These are phyloP conservation scores for Hypoxylon lienhwacheense DNA, from an alignment of 495 filamentous ascomycete genomes.

Conservation along the genomic window DNA sequence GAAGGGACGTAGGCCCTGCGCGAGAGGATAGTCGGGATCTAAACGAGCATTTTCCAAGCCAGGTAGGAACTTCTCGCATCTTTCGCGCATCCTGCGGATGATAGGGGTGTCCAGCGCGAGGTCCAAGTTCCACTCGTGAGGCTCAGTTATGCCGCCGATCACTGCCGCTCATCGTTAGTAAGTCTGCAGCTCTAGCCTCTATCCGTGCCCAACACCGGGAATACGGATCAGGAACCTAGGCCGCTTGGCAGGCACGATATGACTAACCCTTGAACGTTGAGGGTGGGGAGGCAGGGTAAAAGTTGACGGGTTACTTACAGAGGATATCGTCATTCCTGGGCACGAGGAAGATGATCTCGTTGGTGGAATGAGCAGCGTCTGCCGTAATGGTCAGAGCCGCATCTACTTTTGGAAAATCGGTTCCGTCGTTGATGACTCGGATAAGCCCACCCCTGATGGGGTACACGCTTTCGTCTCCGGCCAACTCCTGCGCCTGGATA, in stretches of 20 bases:
- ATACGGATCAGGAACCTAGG: not conserved
- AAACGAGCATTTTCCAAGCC: slow-evolving; percentile 47
- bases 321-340: slow-evolving; percentile 56
- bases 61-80: slow-evolving; percentile 51
- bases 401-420: slow-evolving; percentile 50
- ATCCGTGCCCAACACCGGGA: no score
- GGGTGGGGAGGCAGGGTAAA: no score
- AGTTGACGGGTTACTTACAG: slow-evolving; percentile 28
- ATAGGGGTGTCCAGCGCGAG: slow-evolving; percentile 47
- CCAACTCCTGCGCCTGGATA: slow-evolving; percentile 41
- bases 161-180: slow-evolving; percentile 30
- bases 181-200: not conserved
- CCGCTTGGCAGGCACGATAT: no score
- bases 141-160: slow-evolving; percentile 49
- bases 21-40: slow-evolving; percentile 49
- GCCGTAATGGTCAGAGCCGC: slow-evolving; percentile 48
- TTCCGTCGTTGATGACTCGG: slow-evolving; percentile 55
- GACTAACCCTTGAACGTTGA: no score
- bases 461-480: slow-evolving; percentile 45
- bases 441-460: slow-evolving; percentile 53
- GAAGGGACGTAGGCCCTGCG: slow-evolving; percentile 51
- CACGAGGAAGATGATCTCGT: slow-evolving; percentile 56
- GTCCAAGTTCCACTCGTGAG: slow-evolving; percentile 45
- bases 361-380: slow-evolving; percentile 38
- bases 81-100: slow-evolving; percentile 48